Conservation (phyloP, 192 early-diverging fungal genomes). For the Rhizoclosmatium sp. region DNA sequence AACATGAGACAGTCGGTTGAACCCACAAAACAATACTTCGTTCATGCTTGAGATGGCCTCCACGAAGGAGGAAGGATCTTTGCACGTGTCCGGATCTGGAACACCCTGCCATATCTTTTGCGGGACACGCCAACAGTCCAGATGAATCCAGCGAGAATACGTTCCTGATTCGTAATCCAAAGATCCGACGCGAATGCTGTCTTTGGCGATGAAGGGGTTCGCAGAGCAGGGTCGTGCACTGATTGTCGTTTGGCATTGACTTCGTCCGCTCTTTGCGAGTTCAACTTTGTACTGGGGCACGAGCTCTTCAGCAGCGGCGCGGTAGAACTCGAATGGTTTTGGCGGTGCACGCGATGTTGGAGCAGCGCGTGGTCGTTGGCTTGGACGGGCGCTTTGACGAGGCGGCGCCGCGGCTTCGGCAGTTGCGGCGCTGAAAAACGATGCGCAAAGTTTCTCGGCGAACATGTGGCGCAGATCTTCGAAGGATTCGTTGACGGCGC, state of each 20-base stretch:
- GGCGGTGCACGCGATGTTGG: background rate
- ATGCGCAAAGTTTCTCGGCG: background rate
- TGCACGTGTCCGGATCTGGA: background rate
- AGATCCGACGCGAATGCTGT: constrained; percentile 6
- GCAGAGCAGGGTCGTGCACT: background rate
- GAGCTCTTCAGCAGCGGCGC: background rate
- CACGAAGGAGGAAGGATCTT: background rate
- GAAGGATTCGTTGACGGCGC: constrained; percentile 11
- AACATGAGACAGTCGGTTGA: background rate
- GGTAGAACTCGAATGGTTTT: constrained; percentile 12
- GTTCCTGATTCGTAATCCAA: background rate
- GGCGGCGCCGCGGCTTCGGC: background rate
- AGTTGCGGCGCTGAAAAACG: background rate
- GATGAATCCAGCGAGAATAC: constrained; percentile 18
- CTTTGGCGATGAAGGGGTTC: background rate
- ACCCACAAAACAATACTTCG: constrained; percentile 29
- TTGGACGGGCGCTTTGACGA: background rate
- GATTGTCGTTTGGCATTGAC: background rate
- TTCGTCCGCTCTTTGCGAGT: background rate
- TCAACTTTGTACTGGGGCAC: constrained; percentile 17
- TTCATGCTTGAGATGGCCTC: constrained; percentile 11
- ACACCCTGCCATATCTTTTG: constrained; percentile 14
- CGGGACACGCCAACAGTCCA: constrained; percentile 20
- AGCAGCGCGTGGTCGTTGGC: background rate
- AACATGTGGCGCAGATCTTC: background rate